Evolutionary conservation across 1,284 basidiomycete genomes (phyloP).

Genomic region (Ustilago tritici): DNA sequence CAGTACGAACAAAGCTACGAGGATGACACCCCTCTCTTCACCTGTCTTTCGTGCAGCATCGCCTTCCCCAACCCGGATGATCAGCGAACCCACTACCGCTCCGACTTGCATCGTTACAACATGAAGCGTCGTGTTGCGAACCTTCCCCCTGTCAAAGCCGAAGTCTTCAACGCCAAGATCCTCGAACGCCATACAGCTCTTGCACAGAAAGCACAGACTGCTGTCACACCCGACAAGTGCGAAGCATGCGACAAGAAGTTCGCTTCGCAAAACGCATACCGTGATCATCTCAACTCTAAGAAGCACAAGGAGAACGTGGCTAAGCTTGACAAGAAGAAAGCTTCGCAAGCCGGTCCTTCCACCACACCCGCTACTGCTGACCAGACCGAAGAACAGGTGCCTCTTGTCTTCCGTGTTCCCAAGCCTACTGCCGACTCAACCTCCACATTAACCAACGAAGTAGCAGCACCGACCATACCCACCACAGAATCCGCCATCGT

Average conservation of each 20-base stretch:
- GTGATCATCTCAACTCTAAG: constrained; percentile 87
- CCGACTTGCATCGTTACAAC: constrained; percentile 97
- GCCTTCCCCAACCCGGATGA: constrained; percentile 86
- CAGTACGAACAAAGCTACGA: constrained; percentile 43
- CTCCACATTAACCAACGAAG: constrained; percentile 7
- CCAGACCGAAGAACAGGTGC: constrained; percentile 29
- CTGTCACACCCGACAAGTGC: constrained; percentile 34
- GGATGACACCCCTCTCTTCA: constrained; percentile 71
- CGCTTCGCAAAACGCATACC: constrained; percentile 87
- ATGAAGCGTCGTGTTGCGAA: constrained; percentile 95
- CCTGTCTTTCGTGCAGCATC: constrained; percentile 92
- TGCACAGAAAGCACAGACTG: constrained; percentile 36
- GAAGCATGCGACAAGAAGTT: constrained; percentile 81
- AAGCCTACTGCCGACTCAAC: constrained; percentile 17
- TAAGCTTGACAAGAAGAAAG: constrained; percentile 68
- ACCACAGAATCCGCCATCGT: constrained; percentile 22
- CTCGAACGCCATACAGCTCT: constrained; percentile 67
- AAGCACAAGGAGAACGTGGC: constrained; percentile 87
- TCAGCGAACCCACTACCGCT: constrained; percentile 90
- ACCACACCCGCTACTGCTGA: neutral
- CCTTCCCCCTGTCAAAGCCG: constrained; percentile 84
- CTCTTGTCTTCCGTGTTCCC: constrained; percentile 47
- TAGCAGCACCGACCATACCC: constrained; percentile 13
- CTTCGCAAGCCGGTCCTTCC: constrained; percentile 8
- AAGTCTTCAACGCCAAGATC: constrained; percentile 91